These are phyloP conservation scores for Hanseniaspora lachancei DNA, from an alignment of 805 yeast genomes.

Conservation along the genomic window DNA sequence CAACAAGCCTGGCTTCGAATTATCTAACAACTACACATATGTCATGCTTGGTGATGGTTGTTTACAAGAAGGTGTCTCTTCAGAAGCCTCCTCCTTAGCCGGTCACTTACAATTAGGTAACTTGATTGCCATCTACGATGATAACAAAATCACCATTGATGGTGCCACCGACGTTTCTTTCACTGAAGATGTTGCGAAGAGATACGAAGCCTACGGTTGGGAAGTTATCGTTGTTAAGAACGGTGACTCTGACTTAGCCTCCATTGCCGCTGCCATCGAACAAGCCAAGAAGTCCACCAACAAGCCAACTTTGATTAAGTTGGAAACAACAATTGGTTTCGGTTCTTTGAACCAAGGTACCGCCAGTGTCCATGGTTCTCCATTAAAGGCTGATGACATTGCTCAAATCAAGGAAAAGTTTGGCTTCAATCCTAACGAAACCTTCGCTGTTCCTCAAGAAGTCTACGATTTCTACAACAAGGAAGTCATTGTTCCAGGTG, in stretches of 20 bases:
- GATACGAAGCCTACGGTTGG: slow-evolving; percentile 93
- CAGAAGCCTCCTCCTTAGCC: slow-evolving; percentile 88
- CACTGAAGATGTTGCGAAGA: slow-evolving; percentile 77
- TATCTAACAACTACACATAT: slow-evolving; percentile 68
- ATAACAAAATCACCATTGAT: slow-evolving; percentile 92
- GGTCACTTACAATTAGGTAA: slow-evolving; percentile 91
- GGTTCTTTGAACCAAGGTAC: slow-evolving; percentile 81
- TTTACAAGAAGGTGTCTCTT: slow-evolving; percentile 92
- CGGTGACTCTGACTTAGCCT: slow-evolving; percentile 68
- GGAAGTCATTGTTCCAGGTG: slow-evolving; percentile 47
- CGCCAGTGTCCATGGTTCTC: slow-evolving; percentile 90
- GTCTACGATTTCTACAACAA: slow-evolving; percentile 58
- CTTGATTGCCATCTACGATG: slow-evolving; percentile 91
- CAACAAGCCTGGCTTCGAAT: slow-evolving; percentile 69
- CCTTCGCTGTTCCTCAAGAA: slow-evolving; percentile 69
- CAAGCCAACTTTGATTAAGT: slow-evolving; percentile 83
- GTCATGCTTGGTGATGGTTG: slow-evolving; percentile 92
- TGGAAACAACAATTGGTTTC: slow-evolving; percentile 85
- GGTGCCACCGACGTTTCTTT: slow-evolving; percentile 82
- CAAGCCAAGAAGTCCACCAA: slow-evolving; percentile 61
- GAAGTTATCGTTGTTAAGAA: slow-evolving; percentile 61
- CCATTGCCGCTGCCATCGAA: slow-evolving; percentile 60
- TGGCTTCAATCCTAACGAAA: slow-evolving; percentile 79
- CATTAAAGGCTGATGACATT: slow-evolving; percentile 86
- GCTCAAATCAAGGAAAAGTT: slow-evolving; percentile 68